Base-by-base conservation (phyloP, 192 early-diverging fungal genomes). In the Coemansia sp. region DNA sequence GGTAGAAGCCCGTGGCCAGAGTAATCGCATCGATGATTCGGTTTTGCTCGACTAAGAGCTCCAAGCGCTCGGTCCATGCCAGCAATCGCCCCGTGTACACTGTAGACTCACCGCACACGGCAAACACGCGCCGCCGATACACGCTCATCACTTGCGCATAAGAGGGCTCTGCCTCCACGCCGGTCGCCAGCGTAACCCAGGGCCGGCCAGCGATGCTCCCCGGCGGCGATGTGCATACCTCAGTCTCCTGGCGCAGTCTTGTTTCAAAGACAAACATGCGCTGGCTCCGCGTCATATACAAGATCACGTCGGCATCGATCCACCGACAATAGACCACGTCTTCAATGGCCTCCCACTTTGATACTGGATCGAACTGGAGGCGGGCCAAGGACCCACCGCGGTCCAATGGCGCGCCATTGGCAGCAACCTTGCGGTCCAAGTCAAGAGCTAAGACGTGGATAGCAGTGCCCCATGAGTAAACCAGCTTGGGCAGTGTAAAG, bases 251-350 rank as follows among this genome's bases (percentile, higher is more conserved):
- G 36, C 41, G 25, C 40, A 68, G 68, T 20, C 43, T 49, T 5
- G 49, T 59, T 41, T 83, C 81, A 36, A 78, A 59, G n/a, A 75
- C 81, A 74, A 83, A 83, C 12, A 83, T 54, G 6, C 63, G 72
- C 62, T 83, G 81, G 59, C 69, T 78, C 29, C 45, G 74, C 6
- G 81, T 77, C 74, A 83, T 77, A 40, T 70, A 78, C 15, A 83
- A 22, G 20, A 83, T 32, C 9, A 47, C 45, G 5, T 65, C 69
- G 20, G 68, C n/a, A 7, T 77, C 76, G 12, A 83, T 64, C 76
- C 76, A 83, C n/a, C 73, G 76, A 42, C 74, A 83, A 17, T 67
- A 57, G 20, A 74, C 81, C 29, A 83, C 76, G 27, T 83, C 81
- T 22, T 74, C 74, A 10, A 71, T 42, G 3, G 81, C 81, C 6